Evolutionary conservation across 169 alveolate genomes (phyloP), one percentile per base, ranked within the genome.

Genomic region (Ichthyophthirius multifiliis): DNA sequence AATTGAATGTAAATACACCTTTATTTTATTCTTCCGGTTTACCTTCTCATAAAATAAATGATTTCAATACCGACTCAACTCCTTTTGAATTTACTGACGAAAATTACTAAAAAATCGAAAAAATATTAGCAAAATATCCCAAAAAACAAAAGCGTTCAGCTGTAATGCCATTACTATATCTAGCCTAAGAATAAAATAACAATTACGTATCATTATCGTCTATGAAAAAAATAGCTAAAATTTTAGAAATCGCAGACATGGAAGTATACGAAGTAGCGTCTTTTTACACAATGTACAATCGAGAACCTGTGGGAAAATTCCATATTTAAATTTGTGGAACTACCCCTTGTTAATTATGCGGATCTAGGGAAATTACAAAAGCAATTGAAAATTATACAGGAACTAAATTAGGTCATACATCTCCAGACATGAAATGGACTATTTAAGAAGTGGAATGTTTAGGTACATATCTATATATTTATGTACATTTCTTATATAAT

Each of bases 251-350:
- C 47, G 83, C 93, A n/a, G 95, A 91, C 31, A 92, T 92, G 90
- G 84, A 86, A 43, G 94, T 92, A 12, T 92, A 85, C 73, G 96
- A 92, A 75, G 94, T 90, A 5, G 92, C 95, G 27, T 65, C 92
- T 13, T 92, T 92, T 83, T 92, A 88, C 43, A 89, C 95, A 4
- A 92, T 92, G 96, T 92, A 89, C 67, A 92, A 92, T 65, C 80
- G 96, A 81, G 90, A 89, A 34, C 81, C 88, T 37, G 94, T 92
- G 0, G 96, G 96, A 23, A 92, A 90, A 76, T 92, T 82, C 85
- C 94, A 92, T 67, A 65, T 92, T 9, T 84, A 92, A 86, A 93
- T 92, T 16, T 92, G 96, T 67, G 94, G 94, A 16, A 92, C 96
- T n/a, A 92, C 96, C 37, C 96, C 96, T 27, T 92, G 96, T 82